A percentile compares a stretch with the other conserved stretches of the same genome.
phyloP scores from a whole-genome alignment of 176 grass and related monocot genomes.

The Hyparrhenia diplandra region DNA sequence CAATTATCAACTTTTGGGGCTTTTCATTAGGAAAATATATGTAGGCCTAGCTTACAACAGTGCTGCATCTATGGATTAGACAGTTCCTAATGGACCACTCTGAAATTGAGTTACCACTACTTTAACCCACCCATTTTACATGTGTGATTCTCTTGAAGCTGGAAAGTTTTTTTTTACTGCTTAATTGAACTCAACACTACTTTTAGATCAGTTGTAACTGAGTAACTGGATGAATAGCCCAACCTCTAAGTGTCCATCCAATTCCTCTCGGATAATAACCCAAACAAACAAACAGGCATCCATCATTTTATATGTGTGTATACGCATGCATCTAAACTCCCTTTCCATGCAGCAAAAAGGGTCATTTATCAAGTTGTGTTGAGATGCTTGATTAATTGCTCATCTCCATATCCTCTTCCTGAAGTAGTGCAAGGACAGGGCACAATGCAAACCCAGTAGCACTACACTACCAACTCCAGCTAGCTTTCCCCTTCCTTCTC shows the following conservation, averaged over 20 bases:
- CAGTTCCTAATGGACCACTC: constrained; percentile 13
- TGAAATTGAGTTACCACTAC: not conserved
- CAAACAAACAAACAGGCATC: constrained; percentile 5
- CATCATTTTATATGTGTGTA: not conserved
- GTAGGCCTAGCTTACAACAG: not conserved
- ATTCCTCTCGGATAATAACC: not conserved
- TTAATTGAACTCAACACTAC: not conserved
- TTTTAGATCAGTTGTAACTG: not conserved
- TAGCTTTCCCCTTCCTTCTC: not conserved
- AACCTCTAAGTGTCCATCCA: constrained; percentile 31
- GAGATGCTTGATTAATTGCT: not conserved
- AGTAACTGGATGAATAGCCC: no score
- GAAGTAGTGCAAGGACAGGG: constrained; percentile 11
- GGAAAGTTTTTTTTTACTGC: not conserved
- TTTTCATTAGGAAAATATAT: not conserved
- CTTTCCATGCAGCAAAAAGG: constrained; percentile 14
- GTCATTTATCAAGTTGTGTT: constrained; percentile 20
- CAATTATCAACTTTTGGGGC: no score
- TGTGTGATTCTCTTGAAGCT: not conserved
- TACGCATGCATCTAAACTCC: constrained; percentile 11
- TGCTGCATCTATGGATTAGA: not conserved
- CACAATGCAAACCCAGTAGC: constrained; percentile 26
- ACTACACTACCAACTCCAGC: constrained; percentile 38
- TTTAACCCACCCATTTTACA: not conserved
- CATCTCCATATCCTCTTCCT: not conserved